Evolutionary conservation across 1,139 yeast species (phyloP), one percentile per base, ranked within the genome.

Genomic region (Debaryomycetaceae sp.): DNA sequence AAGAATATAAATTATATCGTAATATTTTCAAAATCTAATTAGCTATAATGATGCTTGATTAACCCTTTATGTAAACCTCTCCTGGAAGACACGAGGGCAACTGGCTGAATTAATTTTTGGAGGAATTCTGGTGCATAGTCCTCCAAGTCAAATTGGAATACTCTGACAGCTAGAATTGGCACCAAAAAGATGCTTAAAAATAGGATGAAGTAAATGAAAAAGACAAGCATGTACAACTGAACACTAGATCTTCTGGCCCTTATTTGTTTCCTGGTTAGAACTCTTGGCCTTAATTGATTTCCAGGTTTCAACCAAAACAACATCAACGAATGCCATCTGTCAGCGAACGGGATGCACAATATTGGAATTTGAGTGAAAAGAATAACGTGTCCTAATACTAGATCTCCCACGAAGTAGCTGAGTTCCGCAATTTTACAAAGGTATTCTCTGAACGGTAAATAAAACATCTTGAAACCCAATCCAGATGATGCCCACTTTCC

Each of bases 221-320:
- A 65, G 57, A 84, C 19, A 67, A 59, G 4, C 60, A 46, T 52
- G 46, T 63, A 54, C 63, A 80, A 37, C 52, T 63, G 26, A 53
- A 61, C 43, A 59, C 70, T 56, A 6, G 53, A 44, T 31, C 63
- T 53, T 22, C 67, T 55, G 7, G 47, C 52, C 22, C 61, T 40
- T 61, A 61, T 36, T 57, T 60, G 49, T 52, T 64, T 51, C 74
- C 68, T 45, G 46, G 66, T 54, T 13, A 65, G 49, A 15, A 67
- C 50, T 42, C 75, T 59, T 41, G 75, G 60, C 36, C 75, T 61
- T 35, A 76, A 55, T 49, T 79, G 75, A 46, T 67, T 59, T 1
- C 76, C 72, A 1, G 96, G 95, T 37, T 71, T 75, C 39, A 87
- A 65, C 97, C 96, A 89, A 58, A 88, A 79, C 34, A 89, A 66